Conservation (phyloP, 1,284 basidiomycete species). For the Puccinia coronata region DNA sequence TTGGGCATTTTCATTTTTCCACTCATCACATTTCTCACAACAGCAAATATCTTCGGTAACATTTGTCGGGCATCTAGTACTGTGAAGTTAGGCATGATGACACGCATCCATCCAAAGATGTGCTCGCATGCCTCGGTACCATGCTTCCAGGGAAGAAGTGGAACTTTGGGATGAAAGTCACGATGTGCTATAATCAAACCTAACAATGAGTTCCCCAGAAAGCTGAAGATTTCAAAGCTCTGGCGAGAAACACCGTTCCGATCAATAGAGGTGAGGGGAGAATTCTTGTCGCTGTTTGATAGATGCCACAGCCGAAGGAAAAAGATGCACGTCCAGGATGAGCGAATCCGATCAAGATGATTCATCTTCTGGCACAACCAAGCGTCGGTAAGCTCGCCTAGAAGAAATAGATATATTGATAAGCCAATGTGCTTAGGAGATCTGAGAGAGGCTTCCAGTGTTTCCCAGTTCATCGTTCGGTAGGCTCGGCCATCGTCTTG, state of each 20-base stretch:
- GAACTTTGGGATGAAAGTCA: conserved; percentile 6
- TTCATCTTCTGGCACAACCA: conserved; percentile 21
- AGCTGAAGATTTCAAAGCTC: conserved; percentile 16
- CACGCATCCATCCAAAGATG: not conserved
- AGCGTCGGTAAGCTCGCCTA: conserved; percentile 19
- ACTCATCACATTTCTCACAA: conserved; percentile 28
- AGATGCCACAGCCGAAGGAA: conserved; percentile 14
- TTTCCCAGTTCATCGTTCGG: not conserved
- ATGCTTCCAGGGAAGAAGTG: conserved; percentile 38
- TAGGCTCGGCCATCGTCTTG: too few species aligned
- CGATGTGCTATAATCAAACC: conserved; percentile 18
- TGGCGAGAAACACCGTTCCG: conserved; percentile 21
- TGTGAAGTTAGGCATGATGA: conserved; percentile 10
- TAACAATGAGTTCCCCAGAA: conserved; percentile 9
- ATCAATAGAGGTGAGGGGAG: not conserved
- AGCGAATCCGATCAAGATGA: conserved; percentile 20
- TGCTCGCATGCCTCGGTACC: conserved; percentile 26
- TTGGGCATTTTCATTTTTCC: conserved; percentile 25
- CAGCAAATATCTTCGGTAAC: conserved; percentile 22
- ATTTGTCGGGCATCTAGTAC: conserved; percentile 21
- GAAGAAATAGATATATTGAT: conserved; percentile 3
- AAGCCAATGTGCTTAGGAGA: conserved; percentile 1
- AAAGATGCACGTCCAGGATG: not conserved
- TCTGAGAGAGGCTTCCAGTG: not conserved
- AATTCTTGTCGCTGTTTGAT: not conserved